Conservation (phyloP, 2,329 filamentous ascomycete species). For the Epichloe typhina region DNA sequence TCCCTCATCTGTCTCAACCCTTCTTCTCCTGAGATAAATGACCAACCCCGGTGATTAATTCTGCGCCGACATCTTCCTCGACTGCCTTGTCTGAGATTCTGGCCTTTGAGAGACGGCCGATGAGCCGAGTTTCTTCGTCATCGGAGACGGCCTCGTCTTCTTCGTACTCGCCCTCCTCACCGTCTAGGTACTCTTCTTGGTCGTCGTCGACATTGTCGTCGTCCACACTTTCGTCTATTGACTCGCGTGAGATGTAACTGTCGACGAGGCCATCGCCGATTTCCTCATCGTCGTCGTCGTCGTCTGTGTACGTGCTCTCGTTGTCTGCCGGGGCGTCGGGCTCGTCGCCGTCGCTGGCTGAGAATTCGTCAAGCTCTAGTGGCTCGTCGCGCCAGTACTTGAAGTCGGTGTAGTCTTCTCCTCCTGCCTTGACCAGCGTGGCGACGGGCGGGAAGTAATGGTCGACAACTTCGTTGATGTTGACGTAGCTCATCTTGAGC, state of each 20-base stretch:
- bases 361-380: slow-evolving; percentile 78
- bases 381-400: slow-evolving; percentile 87
- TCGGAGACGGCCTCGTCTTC: slow-evolving; percentile 15
- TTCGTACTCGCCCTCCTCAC: slow-evolving; percentile 26
- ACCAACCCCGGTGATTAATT: slow-evolving; percentile 47
- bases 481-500: slow-evolving; percentile 92
- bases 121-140: slow-evolving; percentile 8
- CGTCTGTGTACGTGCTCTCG: slow-evolving; percentile 29
- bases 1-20: slow-evolving; percentile 19
- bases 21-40: slow-evolving; percentile 25
- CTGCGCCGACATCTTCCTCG: slow-evolving; percentile 36
- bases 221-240: slow-evolving; percentile 25
- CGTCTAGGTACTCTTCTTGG: slow-evolving; percentile 28
- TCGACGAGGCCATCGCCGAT: slow-evolving; percentile 32
- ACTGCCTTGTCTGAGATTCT: slow-evolving; percentile 9
- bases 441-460: slow-evolving; percentile 94
- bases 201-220: slow-evolving; percentile 28
- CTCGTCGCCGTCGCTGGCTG: slow-evolving; percentile 58
- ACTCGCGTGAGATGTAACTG: slow-evolving; percentile 41
- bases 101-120: slow-evolving; percentile 7
- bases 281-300: slow-evolving; percentile 26
- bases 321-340: slow-evolving; percentile 36
- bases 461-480: slow-evolving; percentile 93
- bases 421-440: slow-evolving; percentile 74
- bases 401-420: slow-evolving; percentile 94